Conservation (phyloP, 495 filamentous ascomycete species). For the Tuber borchii region DNA sequence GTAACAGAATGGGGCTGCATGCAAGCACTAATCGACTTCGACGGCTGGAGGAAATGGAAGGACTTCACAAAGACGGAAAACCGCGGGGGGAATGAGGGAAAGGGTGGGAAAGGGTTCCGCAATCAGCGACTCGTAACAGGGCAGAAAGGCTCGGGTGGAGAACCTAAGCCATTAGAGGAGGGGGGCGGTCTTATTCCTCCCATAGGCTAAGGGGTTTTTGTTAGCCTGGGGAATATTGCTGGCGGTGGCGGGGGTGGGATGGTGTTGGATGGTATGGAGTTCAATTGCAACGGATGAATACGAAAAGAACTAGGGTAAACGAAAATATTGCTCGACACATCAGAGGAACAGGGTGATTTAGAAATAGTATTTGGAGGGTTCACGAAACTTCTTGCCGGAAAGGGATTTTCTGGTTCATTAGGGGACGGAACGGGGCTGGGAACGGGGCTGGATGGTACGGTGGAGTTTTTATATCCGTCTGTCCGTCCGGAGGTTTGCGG, state of each 20-base stretch:
- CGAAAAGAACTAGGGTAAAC: neutral
- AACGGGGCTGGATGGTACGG: neutral
- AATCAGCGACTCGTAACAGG: constrained; percentile 23
- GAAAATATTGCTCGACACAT: neutral
- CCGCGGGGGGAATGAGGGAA: constrained; percentile 41
- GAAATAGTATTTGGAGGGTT: neutral
- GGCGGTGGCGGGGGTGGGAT: neutral
- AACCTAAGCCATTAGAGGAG: neutral
- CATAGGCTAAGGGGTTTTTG: neutral
- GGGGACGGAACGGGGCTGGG: neutral
- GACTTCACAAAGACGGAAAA: constrained; percentile 52
- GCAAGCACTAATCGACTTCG: constrained; percentile 97
- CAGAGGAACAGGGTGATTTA: neutral
- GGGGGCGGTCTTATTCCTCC: neutral
- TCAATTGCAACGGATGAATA: neutral
- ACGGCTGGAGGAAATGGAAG: constrained; percentile 97
- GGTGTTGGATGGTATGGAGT: neutral
- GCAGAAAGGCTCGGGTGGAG: neutral
- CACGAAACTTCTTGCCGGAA: neutral
- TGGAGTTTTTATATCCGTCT: neutral
- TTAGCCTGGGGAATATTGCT: neutral
- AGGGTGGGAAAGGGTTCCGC: constrained; percentile 12
- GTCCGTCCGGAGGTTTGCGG: neutral
- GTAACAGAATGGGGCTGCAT: constrained; percentile 99
- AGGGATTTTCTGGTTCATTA: neutral